Base-by-base conservation (phyloP, 2,329 filamentous ascomycete genomes). In the Exserohilum rostratum region DNA sequence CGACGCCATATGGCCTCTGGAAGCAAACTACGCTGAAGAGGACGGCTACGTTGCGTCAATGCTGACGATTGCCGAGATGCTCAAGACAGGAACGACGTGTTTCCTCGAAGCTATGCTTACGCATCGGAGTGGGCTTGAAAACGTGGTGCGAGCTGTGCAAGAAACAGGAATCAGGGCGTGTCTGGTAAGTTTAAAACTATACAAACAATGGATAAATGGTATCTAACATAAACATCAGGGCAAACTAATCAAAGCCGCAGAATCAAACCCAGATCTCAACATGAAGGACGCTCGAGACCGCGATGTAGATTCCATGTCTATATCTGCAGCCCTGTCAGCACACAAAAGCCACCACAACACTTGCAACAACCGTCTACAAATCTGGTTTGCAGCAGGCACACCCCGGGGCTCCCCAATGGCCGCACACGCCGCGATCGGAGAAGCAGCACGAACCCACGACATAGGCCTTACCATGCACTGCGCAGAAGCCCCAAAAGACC, bases 401-500 rank as follows among this genome's bases (percentile, higher is more conserved):
- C 80, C 80, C 9, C 73, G 80, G 47, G 80, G 80, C 57, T 76
- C 76, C 7, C 62, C 75, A 1, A 63, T 76, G 20, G 61, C 68
- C 1, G 69, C 74, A 1, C 77, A 79, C 59, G 61, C 67, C 6
- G 72, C 74, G 38, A 78, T 82, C 58, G 78, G 77, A 3, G 65
- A 73, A 9, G 70, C 77, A 11, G 79, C 77, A 29, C 58, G 55
- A 5, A 61, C 69, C 13, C 76, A 77, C 45, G 65, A 65, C 17
- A 78, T 82, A 33, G 77, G 78, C 0, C 58, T 82, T 27, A 82
- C 78, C 3, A 80, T 80, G 77, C 78, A 80, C 64, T 79, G 77
- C 55, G 78, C 77, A 13, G 78, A 81, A 62, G 76, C 71, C 13
- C 71, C 76, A 3, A 72, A 70, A 42, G 78, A 79, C 55, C 70